Conservation (phyloP, 2,329 filamentous ascomycete species). For the Nemania serpens region DNA sequence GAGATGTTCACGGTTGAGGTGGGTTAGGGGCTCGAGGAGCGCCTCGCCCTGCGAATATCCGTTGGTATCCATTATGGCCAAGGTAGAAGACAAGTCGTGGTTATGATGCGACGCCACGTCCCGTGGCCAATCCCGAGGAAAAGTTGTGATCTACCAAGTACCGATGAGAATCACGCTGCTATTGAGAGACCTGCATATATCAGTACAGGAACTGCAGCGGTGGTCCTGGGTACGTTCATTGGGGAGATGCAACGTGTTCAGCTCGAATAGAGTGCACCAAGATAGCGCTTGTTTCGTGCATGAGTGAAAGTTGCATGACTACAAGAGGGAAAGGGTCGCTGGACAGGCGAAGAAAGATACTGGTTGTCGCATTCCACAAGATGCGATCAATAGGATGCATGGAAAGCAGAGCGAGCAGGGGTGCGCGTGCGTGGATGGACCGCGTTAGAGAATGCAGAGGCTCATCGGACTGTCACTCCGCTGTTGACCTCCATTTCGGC, state of each 20-base stretch:
- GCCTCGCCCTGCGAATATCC: constrained; percentile 42
- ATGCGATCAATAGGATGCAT: constrained; percentile 4
- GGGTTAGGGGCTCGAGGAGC: constrained; percentile 40
- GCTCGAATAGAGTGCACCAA: not conserved
- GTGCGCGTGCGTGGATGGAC: not conserved
- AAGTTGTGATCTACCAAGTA: constrained; percentile 23
- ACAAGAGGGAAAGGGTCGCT: not conserved
- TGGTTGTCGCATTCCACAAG: constrained; percentile 6
- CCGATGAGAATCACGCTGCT: constrained; percentile 17
- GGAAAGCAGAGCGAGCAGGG: not conserved
- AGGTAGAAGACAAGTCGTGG: constrained; percentile 21
- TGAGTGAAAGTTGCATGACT: constrained; percentile 7
- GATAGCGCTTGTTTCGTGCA: not conserved
- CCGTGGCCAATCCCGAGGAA: constrained; percentile 27
- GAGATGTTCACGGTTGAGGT: constrained; percentile 42
- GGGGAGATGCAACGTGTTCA: too few species aligned
- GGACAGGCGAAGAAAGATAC: constrained; percentile 2
- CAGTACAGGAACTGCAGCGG: constrained; percentile 18
- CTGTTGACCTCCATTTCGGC: constrained; percentile 5
- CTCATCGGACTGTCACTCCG: constrained; percentile 7
- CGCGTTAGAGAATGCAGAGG: not conserved
- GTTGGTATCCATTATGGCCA: constrained; percentile 40
- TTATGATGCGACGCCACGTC: constrained; percentile 29
- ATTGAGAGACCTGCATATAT: constrained; percentile 27
- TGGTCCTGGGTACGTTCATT: not conserved